A percentile compares a stretch with the other conserved stretches of the same genome.
Conservation (phyloP, 148 eudicot species). For the Vaccinium myrtillus region DNA sequence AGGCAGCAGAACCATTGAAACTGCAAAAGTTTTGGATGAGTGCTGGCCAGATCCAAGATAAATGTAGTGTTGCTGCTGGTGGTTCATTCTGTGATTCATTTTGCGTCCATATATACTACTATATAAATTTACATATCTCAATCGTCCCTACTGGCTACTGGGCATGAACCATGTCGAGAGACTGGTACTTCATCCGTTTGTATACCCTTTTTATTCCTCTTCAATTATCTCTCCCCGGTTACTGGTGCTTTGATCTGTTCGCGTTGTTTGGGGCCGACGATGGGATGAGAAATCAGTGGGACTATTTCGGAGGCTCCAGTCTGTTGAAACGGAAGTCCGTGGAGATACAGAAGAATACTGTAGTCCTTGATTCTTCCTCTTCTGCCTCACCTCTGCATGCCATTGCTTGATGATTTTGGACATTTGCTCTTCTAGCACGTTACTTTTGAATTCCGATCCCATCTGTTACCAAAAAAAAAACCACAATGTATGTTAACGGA, state of each 20-base stretch:
- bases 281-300: slow-evolving; percentile 12
- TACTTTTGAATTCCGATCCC: slow-evolving; percentile 36
- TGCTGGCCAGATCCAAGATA: not conserved
- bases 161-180: not conserved
- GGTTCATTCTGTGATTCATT: not conserved
- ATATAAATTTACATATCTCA: not conserved
- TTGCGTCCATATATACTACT: not conserved
- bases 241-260: not conserved
- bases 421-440: slow-evolving; percentile 37
- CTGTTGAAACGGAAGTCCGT: slow-evolving; percentile 12
- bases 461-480: slow-evolving; percentile 20
- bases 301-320: slow-evolving; percentile 15
- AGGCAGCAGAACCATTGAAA: not conserved
- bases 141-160: not conserved
- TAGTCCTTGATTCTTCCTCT: slow-evolving; percentile 18
- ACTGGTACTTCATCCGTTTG: not conserved
- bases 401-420: slow-evolving; percentile 30
- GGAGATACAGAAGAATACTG: not conserved
- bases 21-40: not conserved
- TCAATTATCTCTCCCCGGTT: slow-evolving; percentile 7
- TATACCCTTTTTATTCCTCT: not conserved
- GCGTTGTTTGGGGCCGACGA: not conserved
- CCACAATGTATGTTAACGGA: not conserved
- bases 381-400: slow-evolving; percentile 32
- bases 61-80: not conserved